These are phyloP conservation scores for Saccharomycopsis selenospora DNA, from an alignment of 805 yeast genomes.

Conservation along the genomic window DNA sequence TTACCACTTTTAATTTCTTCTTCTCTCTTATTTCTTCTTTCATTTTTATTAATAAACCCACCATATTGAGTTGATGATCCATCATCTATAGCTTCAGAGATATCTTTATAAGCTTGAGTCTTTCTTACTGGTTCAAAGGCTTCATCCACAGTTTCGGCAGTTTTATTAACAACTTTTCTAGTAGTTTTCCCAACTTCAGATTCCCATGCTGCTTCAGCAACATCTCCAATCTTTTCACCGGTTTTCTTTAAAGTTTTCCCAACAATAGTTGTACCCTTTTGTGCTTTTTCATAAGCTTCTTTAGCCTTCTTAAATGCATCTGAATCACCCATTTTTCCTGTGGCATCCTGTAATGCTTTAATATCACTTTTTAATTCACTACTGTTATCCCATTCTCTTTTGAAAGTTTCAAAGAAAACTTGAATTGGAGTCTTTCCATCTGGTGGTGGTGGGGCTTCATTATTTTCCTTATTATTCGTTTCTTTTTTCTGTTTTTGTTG, in stretches of 20 bases:
- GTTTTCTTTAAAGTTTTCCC: constrained; percentile 76
- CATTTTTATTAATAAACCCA: constrained; percentile 80
- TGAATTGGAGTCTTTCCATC: constrained; percentile 66
- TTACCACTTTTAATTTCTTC: constrained; percentile 51
- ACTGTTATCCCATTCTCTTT: constrained; percentile 83
- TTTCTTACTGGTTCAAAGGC: constrained; percentile 87
- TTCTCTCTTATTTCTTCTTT: constrained; percentile 68
- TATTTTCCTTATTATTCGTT: constrained; percentile 4
- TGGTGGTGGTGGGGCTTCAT: constrained; percentile 28
- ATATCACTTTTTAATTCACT: constrained; percentile 86
- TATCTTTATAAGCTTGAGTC: constrained; percentile 83
- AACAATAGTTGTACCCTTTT: constrained; percentile 59
- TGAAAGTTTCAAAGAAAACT: constrained; percentile 89
- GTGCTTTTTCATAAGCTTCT: constrained; percentile 86
- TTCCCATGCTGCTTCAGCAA: constrained; percentile 91
- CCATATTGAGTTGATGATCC: constrained; percentile 89
- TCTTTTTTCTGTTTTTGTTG: constrained; percentile 5
- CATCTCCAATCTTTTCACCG: constrained; percentile 87
- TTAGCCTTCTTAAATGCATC: constrained; percentile 90
- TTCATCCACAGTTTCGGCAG: constrained; percentile 83
- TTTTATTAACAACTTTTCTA: constrained; percentile 70
- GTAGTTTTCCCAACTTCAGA: constrained; percentile 86
- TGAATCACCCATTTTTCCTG: constrained; percentile 88
- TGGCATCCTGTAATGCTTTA: constrained; percentile 91
- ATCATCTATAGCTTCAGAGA: constrained; percentile 82